Percentiles rank a stretch among this genome's conserved stretches.
These are phyloP conservation scores for Jamesozyma spencerorum DNA, from an alignment of 805 yeast species.

Conservation along the genomic window DNA sequence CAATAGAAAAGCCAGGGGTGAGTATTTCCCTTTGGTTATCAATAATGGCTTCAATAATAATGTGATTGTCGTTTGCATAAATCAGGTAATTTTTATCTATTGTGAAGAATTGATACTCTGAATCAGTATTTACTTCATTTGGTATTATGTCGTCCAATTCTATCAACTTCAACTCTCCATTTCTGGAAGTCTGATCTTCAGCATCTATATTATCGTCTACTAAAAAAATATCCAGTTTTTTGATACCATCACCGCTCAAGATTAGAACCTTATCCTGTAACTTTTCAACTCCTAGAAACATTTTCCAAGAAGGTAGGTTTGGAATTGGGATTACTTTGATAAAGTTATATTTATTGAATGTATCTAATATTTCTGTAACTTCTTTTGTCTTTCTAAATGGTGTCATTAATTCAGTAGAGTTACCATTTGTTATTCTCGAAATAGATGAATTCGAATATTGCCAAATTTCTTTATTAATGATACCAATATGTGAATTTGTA, in stretches of 20 bases:
- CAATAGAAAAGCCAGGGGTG: background rate
- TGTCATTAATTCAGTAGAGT: background rate
- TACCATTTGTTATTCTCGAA: conserved; percentile 1
- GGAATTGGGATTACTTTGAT: background rate
- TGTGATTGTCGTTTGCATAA: background rate
- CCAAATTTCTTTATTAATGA: conserved; percentile 2
- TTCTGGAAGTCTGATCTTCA: background rate
- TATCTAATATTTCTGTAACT: background rate
- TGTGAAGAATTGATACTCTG: background rate
- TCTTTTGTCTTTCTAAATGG: conserved; percentile 1
- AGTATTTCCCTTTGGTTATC: background rate
- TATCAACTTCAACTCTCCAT: conserved; percentile 2
- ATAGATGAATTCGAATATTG: conserved; percentile 4
- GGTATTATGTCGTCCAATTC: conserved; percentile 17
- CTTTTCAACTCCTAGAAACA: background rate
- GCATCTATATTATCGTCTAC: conserved; percentile 7
- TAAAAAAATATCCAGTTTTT: conserved; percentile 4
- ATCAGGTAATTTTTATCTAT: background rate
- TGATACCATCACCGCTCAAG: background rate
- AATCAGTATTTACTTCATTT: no score
- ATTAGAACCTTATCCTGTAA: conserved; percentile 1
- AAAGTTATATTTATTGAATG: background rate
- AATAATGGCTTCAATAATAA: background rate
- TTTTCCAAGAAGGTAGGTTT: background rate
- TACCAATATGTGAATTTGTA: background rate